phyloP scores from a whole-genome alignment of 257 asterid genomes.

The Ehretia macrophylla region DNA sequence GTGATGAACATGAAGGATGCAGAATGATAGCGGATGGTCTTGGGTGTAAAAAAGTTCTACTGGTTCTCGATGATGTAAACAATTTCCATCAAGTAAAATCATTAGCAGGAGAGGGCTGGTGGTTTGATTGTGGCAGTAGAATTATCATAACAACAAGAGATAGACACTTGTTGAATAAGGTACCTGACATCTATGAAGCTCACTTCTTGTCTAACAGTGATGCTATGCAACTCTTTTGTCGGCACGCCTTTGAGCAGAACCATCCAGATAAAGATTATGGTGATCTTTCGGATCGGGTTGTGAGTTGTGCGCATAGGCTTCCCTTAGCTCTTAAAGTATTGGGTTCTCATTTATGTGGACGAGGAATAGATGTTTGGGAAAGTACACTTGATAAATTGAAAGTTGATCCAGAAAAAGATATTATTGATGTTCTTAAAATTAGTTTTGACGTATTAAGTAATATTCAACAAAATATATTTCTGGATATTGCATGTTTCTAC shows the following conservation, averaged over 20 bases:
- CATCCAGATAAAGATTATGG: conserved; percentile 1
- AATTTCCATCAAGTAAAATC: conserved; percentile 6
- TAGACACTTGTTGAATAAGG: conserved; percentile 1
- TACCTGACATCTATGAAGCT: conserved; percentile 1
- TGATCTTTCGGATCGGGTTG: background rate
- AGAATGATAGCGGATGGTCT: conserved; percentile 2
- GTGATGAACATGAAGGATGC: conserved; percentile 11
- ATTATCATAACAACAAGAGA: conserved; percentile 18
- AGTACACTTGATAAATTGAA: conserved; percentile 1
- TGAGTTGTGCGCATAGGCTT: conserved; percentile 2
- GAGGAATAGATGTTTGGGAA: conserved; percentile 1
- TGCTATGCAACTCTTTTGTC: conserved; percentile 16
- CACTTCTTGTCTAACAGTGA: conserved; percentile 1
- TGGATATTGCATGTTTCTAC: conserved; percentile 3
- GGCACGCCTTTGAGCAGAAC: conserved; percentile 16
- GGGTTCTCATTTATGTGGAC: conserved; percentile 12
- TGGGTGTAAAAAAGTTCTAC: conserved; percentile 2
- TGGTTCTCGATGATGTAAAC: conserved; percentile 19
- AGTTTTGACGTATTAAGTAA: conserved; percentile 8
- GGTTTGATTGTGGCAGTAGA: conserved; percentile 21
- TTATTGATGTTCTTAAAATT: conserved; percentile 13
- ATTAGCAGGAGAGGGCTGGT: conserved; percentile 8
- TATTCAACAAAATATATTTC: background rate
- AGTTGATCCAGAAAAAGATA: conserved; percentile 4
- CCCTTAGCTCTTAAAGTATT: conserved; percentile 18